A percentile compares a stretch with the other conserved stretches of the same genome.
phyloP scores from a whole-genome alignment of 805 yeast genomes.

The Maudiozyma turicensis region DNA sequence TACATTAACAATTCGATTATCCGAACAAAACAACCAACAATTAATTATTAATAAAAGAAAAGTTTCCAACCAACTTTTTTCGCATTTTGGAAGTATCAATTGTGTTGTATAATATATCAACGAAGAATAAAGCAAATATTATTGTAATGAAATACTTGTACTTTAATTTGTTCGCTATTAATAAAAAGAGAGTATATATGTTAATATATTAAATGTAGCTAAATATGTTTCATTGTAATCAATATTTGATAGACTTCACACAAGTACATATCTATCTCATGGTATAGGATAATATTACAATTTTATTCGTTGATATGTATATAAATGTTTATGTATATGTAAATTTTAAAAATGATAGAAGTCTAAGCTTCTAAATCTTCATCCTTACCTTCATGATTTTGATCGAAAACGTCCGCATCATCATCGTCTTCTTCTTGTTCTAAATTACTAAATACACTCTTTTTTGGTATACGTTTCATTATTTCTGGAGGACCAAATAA shows the following conservation, averaged over 20 bases:
- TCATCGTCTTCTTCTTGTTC: conserved; percentile 30
- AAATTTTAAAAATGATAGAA: not conserved
- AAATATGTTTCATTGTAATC: not conserved
- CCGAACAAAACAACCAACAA: not conserved
- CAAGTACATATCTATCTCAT: not conserved
- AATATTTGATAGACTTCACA: not conserved
- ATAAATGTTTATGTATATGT: no score
- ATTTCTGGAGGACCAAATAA: conserved; percentile 56
- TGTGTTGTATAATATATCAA: no score
- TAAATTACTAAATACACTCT: conserved; percentile 40
- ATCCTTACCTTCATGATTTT: conserved; percentile 19
- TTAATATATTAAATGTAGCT: not conserved
- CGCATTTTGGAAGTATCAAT: no score
- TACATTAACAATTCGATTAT: no score
- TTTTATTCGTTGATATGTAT: no score
- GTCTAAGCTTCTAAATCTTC: conserved; percentile 17
- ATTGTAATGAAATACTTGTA: not conserved
- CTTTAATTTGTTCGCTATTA: not conserved
- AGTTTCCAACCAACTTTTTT: not conserved
- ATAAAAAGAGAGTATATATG: not conserved
- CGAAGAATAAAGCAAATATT: not conserved
- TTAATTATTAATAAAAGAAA: not conserved
- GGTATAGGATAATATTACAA: not conserved
- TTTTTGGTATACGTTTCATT: conserved; percentile 69
- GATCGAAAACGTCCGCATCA: conserved; percentile 20